A percentile compares a stretch with the other conserved stretches of the same genome.
phyloP scores from a whole-genome alignment of 371 early-diverging fungal genomes.

The Saksenaea vasiformis region DNA sequence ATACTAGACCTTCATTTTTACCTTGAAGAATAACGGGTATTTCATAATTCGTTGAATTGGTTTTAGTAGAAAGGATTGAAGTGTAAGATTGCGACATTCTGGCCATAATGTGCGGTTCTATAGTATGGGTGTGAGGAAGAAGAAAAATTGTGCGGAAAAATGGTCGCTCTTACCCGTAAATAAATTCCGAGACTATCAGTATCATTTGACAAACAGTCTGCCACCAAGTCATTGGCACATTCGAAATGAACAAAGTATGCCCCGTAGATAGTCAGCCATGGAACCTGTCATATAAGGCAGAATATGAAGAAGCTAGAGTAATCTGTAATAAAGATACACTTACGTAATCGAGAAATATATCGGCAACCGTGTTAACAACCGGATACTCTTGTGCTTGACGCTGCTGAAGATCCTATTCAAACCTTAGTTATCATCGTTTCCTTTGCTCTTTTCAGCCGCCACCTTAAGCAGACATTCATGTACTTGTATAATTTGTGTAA shows the following conservation, averaged over 20 bases:
- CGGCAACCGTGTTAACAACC: constrained; percentile 25
- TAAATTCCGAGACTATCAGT: constrained; percentile 32
- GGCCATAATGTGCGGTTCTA: constrained; percentile 34
- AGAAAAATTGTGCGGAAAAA: neutral
- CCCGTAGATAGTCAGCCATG: constrained; percentile 14
- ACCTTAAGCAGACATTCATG: constrained; percentile 41
- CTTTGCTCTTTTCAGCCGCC: too few species aligned
- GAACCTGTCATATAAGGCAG: constrained; percentile 5
- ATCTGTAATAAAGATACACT: neutral
- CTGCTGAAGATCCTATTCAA: constrained; percentile 22
- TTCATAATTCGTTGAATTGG: constrained; percentile 48
- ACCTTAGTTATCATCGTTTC: neutral
- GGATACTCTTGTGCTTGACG: constrained; percentile 29
- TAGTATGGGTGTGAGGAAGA: neutral
- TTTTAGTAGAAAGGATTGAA: constrained; percentile 40
- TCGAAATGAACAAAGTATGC: constrained; percentile 42
- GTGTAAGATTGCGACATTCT: constrained; percentile 37
- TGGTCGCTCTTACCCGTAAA: constrained; percentile 24
- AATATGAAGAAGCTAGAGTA: neutral
- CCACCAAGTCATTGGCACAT: constrained; percentile 31
- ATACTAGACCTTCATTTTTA: constrained; percentile 10
- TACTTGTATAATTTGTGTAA: constrained; percentile 49
- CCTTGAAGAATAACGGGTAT: constrained; percentile 47
- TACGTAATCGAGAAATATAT: constrained; percentile 32
- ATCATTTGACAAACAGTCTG: constrained; percentile 16